Evolutionary conservation across 208 protist genomes (phyloP).

Genomic region (Trypanosoma brucei): DNA sequence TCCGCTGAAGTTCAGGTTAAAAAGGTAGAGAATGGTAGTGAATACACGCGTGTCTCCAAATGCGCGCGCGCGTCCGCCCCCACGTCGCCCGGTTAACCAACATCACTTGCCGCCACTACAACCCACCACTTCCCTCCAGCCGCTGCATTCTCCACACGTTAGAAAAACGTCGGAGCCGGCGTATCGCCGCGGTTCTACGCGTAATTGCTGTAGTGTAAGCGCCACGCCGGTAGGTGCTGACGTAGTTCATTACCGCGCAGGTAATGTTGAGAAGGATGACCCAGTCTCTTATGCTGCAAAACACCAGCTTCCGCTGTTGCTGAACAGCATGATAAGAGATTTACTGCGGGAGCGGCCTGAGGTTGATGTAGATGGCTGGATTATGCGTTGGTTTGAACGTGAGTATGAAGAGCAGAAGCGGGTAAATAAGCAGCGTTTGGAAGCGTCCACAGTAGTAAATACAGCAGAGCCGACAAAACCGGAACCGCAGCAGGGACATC

Average conservation of each 20-base stretch:
- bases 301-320: conserved; percentile 24
- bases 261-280: not conserved
- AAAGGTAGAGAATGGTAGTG: not conserved
- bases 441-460: not conserved
- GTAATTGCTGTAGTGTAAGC: conserved; percentile 22
- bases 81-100: conserved; percentile 11
- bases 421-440: not conserved
- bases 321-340: conserved; percentile 25
- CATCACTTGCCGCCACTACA: conserved; percentile 20
- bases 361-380: conserved; percentile 25
- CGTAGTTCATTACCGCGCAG: not conserved
- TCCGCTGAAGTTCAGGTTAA: no score
- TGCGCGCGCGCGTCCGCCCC: not conserved
- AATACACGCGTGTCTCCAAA: not conserved
- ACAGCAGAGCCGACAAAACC: not conserved
- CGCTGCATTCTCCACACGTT: not conserved
- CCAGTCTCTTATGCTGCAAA: conserved; percentile 19
- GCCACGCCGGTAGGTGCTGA: not conserved
- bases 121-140: not conserved
- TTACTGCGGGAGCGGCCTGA: conserved; percentile 21
- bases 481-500: not conserved
- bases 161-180: not conserved
- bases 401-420: not conserved
- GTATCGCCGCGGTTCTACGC: conserved; percentile 1
- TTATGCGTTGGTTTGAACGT: conserved; percentile 30